Evolutionary conservation across 2,329 filamentous ascomycete genomes (phyloP).

Genomic region (Paecilomyces variotii): DNA sequence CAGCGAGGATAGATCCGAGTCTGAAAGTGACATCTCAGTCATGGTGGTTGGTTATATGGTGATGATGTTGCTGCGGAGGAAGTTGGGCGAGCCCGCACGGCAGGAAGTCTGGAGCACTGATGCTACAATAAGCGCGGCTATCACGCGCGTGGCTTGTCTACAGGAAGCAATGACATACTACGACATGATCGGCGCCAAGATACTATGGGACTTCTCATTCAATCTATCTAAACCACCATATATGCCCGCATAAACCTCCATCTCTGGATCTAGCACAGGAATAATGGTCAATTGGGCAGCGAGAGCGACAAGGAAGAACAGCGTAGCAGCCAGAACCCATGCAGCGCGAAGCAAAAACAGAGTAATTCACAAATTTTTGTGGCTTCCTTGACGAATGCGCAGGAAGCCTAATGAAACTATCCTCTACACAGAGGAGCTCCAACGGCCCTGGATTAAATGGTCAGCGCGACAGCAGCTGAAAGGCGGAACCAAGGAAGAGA

Average conservation of each 20-base stretch:
- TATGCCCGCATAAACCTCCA: not conserved
- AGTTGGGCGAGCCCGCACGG: conserved; percentile 14
- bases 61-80: conserved; percentile 18
- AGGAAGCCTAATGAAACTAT: not conserved
- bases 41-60: conserved; percentile 17
- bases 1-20: conserved; percentile 50
- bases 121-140: conserved; percentile 25
- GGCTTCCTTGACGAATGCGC: not conserved
- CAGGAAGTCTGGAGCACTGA: conserved; percentile 15
- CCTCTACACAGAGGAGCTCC: not conserved
- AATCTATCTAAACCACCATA: not conserved
- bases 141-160: conserved; percentile 22
- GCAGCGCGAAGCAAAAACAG: not conserved
- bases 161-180: conserved; percentile 16
- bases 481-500: not conserved
- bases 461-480: not conserved
- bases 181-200: conserved; percentile 12
- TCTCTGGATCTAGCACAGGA: not conserved
- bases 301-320: not conserved
- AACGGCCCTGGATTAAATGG: not conserved
- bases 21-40: conserved; percentile 41
- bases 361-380: not conserved
- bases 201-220: not conserved
- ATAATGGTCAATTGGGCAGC: not conserved
- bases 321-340: not conserved